Percentiles rank a stretch among this genome's conserved stretches.
Evolutionary conservation across 225 moss, liverwort and hornwort genomes (phyloP).

Genomic region (Asterella californica): DNA sequence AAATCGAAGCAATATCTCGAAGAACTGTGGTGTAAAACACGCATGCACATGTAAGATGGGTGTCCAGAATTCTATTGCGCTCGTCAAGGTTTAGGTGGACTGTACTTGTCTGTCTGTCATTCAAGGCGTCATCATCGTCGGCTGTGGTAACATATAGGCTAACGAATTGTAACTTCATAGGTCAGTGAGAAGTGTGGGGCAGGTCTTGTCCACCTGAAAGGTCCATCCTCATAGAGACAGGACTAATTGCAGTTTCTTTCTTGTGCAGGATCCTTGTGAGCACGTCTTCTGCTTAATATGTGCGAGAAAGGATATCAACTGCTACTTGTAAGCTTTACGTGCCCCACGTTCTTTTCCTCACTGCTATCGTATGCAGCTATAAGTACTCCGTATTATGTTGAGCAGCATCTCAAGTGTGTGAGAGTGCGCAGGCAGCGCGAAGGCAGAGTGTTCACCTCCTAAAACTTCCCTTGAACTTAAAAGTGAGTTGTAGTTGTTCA

Average conservation of each 20-base stretch:
- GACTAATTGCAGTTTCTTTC: background rate
- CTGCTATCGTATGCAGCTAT: background rate
- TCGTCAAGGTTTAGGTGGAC: background rate
- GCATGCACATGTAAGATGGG: too few relatives aligned
- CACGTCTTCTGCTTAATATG: conserved; percentile 96
- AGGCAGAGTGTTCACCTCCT: background rate
- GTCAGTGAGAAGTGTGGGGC: background rate
- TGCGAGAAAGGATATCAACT: conserved; percentile 72
- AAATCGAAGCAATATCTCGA: background rate
- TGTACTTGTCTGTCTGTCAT: background rate
- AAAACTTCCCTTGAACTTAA: background rate
- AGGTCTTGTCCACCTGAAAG: background rate
- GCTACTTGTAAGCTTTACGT: conserved; percentile 60
- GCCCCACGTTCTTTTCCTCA: background rate
- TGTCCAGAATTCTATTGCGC: background rate
- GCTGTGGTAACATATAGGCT: background rate
- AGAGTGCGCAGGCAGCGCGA: background rate
- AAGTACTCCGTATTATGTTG: background rate
- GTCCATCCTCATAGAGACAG: background rate
- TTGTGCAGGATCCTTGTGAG: conserved; percentile 87
- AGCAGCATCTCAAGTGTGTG: background rate
- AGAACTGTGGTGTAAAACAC: background rate
- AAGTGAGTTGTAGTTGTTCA: background rate
- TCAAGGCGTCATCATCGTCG: background rate
- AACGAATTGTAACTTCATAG: background rate